Base-by-base conservation (phyloP, 257 asterid species). In the Solanum verrucosum region DNA sequence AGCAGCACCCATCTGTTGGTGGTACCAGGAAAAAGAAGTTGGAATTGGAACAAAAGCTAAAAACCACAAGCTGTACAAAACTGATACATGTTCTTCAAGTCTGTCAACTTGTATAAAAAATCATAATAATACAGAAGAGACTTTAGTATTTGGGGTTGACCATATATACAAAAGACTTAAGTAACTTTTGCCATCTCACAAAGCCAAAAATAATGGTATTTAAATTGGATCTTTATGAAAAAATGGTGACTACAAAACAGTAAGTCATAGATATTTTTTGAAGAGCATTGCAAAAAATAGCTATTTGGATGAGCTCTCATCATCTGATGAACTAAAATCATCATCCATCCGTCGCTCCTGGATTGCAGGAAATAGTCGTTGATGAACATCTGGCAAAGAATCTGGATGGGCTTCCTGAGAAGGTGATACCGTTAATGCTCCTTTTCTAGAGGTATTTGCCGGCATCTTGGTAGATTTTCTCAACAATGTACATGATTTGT, bases 241-340 rank as follows among this genome's bases (percentile, higher is more conserved):
- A 16, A 38, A 44, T 7, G 9, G 21, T 82, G 70, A 82, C 85
- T 9, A 10, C 70, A 29, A 49, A 18, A 27, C 27, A 34, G 2
- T 0, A 49, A 29, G 44, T 34, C 46, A 8, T 10, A 21, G 3
- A 35, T 74, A 74, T 35, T 21, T 21, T 7, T 31, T 29, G 85
- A 29, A 49, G 70, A 49, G 70, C 10, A 82, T 29, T 9, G 9
- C 42, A 27, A 79, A 29, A 79, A 27, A 1, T 37, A 83, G 56
- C 88, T 16, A 68, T 35, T 84, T 68, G 83, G 88, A 87, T 91
- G 89, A 90, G 81, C 74, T 87, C 25, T 93, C 96, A 29, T 93
- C 96, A 52, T 93, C 98, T 46, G 98, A 96, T 46, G 98, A 96
- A 87, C 94, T 89, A 92, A 91, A 91, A 60, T 92, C 93, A 34